Base-by-base conservation (phyloP, 225 moss, liverwort and hornwort species). In the Marchantia paleacea region DNA sequence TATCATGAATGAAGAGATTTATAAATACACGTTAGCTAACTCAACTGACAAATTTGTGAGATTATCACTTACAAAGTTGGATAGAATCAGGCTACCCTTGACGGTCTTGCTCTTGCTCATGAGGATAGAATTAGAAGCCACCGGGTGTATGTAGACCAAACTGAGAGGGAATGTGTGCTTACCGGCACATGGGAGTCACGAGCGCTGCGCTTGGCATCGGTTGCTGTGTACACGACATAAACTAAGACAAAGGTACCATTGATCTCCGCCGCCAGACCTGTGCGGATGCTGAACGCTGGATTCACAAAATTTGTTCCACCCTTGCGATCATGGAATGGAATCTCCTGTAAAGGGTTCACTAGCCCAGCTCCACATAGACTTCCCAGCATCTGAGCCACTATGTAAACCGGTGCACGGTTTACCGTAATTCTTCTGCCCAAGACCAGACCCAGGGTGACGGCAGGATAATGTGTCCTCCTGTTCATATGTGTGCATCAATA, bases 381-480 rank as follows among this genome's bases (percentile, higher is more conserved):
- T 10, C 88, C 88, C 20, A 84, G 58, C 24, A 74, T 29, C 72
- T 89, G 88, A 7, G 83, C 81, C 52, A 84, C 60, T 0, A 74
- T 25, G 55, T 84, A 89, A n/a, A 86, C 0, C 52, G 86, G 54
- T 22, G 80, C 79, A 19, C 86, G 86, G 12, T 53, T 19, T 1
- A 80, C 15, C 4, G 88, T 77, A 11, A 89, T 12, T 62, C 75
- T 82, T 52, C 82, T 82, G 14, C 69, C 82, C 13, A 89, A 84
- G 12, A 89, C 72, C 50, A 75, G 52, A 1, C 77, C 82, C 50
- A 89, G 78, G 3, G 86, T 82, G 20, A 89, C 84, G 1, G 88
- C 88, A 12, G 88, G 86, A 65, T 89, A 75, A 89, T 75, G 72
- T 89, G 88, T 18, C 88, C 88, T 15, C 86, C 88, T 88, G 80